Percentiles rank a stretch among this genome's conserved stretches.
Conservation (phyloP, 2,329 filamentous ascomycete genomes). For the Clathrospora elynae region DNA sequence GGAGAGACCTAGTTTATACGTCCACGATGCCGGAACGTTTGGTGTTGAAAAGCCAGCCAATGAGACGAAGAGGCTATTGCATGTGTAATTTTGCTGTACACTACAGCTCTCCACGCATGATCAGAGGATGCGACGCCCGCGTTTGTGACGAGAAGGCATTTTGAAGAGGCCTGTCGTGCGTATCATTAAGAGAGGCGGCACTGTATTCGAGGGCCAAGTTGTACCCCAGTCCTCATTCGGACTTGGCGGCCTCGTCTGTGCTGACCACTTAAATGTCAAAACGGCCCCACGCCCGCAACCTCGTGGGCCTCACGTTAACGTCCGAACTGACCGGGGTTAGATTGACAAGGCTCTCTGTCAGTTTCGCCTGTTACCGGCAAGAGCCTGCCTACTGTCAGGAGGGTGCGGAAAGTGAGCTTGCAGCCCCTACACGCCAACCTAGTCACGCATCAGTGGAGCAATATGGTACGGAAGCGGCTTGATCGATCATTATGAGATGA, state of each 20-base stretch:
- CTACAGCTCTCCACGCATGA: constrained; percentile 22
- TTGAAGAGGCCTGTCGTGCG: constrained; percentile 21
- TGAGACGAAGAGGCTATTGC: constrained; percentile 19
- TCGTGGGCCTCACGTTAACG: constrained; percentile 10
- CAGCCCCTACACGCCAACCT: background rate
- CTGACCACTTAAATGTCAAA: constrained; percentile 24
- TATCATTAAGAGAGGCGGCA: constrained; percentile 24
- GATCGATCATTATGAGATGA: constrained; percentile 1
- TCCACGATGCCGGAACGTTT: constrained; percentile 19
- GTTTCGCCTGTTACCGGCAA: background rate
- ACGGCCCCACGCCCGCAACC: constrained; percentile 7
- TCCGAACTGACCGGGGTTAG: constrained; percentile 17
- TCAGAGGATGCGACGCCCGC: constrained; percentile 25
- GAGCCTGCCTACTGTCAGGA: no score
- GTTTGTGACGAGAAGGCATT: constrained; percentile 31
- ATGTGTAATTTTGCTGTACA: constrained; percentile 26
- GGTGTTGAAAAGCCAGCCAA: constrained; percentile 23
- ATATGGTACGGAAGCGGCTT: background rate
- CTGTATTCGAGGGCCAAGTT: constrained; percentile 27
- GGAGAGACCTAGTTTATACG: constrained; percentile 31
- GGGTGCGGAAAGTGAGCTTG: background rate
- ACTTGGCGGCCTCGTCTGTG: constrained; percentile 20
- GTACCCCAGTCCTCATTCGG: constrained; percentile 21
- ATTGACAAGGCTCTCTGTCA: background rate
- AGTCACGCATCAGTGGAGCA: constrained; percentile 2